phyloP scores from a whole-genome alignment of 2,329 filamentous ascomycete species.

The Fusarium domesticum region DNA sequence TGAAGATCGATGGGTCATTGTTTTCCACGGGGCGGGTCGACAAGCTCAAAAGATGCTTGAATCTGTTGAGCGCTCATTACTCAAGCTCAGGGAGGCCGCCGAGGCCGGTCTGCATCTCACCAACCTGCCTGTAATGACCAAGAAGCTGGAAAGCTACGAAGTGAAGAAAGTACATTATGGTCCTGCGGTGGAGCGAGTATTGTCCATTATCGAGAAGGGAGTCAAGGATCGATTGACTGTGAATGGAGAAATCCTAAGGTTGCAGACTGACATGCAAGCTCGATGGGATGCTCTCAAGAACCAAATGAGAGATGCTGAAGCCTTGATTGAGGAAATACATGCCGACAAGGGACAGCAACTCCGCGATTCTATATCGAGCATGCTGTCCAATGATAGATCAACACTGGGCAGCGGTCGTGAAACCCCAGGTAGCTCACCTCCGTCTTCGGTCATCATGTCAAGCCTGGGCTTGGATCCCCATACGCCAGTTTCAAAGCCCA shows the following conservation, averaged over 20 bases:
- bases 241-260: constrained; percentile 87
- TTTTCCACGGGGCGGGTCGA: constrained; percentile 87
- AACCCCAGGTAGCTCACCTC: constrained; percentile 66
- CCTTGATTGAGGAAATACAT: constrained; percentile 69
- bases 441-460: constrained; percentile 60
- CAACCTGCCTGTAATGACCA: constrained; percentile 66
- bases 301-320: constrained; percentile 75
- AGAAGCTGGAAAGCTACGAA: constrained; percentile 90
- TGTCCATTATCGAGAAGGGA: constrained; percentile 93
- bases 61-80: constrained; percentile 82
- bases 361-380: constrained; percentile 88
- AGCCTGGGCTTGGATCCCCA: constrained; percentile 48
- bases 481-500: constrained; percentile 44
- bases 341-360: constrained; percentile 68
- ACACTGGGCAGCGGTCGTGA: constrained; percentile 66
- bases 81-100: constrained; percentile 76
- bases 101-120: constrained; percentile 72
- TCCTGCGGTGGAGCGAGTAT: constrained; percentile 84
- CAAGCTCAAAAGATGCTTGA: constrained; percentile 97
- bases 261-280: constrained; percentile 82
- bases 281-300: constrained; percentile 74
- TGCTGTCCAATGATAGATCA: constrained; percentile 79
- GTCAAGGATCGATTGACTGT: constrained; percentile 92
- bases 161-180: constrained; percentile 93
- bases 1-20: constrained; percentile 93